phyloP scores from a whole-genome alignment of 257 asterid genomes.

The Perilla frutescens region DNA sequence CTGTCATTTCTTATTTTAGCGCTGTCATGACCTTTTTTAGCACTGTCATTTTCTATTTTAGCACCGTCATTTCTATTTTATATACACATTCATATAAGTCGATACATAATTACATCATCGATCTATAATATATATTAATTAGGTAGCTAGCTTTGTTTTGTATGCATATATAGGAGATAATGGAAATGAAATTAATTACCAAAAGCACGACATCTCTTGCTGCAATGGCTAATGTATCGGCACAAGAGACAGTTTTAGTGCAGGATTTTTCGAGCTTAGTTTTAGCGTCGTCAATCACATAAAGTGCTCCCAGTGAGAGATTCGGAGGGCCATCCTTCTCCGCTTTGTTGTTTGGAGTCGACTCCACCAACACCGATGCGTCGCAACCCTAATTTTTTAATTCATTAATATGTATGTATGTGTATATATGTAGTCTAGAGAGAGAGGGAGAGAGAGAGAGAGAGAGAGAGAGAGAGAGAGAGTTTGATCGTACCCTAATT shows the following conservation, averaged over 20 bases:
- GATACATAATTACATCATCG: too few relatives aligned
- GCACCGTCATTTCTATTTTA: too few relatives aligned
- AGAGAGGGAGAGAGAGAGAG: too few relatives aligned
- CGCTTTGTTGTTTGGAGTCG: conserved; percentile 66
- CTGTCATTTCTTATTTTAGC: too few relatives aligned
- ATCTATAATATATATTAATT: neutral
- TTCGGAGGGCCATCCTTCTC: conserved; percentile 88
- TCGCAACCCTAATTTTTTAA: conserved; percentile 82
- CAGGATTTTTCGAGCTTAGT: conserved; percentile 64
- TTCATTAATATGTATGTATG: neutral
- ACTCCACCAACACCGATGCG: conserved; percentile 76
- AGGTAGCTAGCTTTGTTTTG: too few relatives aligned
- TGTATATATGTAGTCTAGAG: neutral
- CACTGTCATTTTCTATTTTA: too few relatives aligned
- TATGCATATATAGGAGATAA: too few relatives aligned
- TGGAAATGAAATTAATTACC: too few relatives aligned
- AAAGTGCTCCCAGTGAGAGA: conserved; percentile 64
- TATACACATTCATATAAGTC: too few relatives aligned
- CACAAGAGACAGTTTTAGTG: conserved; percentile 77
- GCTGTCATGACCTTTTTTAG: too few relatives aligned
- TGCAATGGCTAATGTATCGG: conserved; percentile 71
- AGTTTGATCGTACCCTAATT: conserved; percentile 44
- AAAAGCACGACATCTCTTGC: conserved; percentile 70
- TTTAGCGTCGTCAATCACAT: conserved; percentile 75
- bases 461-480: too few relatives aligned